Base-by-base conservation (phyloP, 352 stramenopile species). In the Pythium aphanidermatum region DNA sequence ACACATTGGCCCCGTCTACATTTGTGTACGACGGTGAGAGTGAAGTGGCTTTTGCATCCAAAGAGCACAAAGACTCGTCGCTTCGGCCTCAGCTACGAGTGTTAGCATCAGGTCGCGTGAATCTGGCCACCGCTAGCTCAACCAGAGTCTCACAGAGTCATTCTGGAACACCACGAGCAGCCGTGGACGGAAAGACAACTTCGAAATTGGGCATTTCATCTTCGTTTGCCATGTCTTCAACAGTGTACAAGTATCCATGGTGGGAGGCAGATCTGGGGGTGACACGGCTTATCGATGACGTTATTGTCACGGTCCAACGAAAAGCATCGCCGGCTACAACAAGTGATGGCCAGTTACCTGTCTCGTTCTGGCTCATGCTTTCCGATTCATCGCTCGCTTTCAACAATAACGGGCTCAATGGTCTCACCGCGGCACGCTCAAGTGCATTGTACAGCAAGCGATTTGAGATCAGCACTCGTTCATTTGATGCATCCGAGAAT, bases 41-140 rank as follows among this genome's bases (percentile, higher is more conserved):
- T 37, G 71, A 86, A 34, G 60, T 85, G 4, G 41, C 45, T 4
- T 79, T 89, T 12, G 76, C 74, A 14, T 85, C 76, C 20, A 74
- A 51, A 52, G 70, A 86, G n/a, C 27, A 83, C 20, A 43, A 31
- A 4, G 52, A 68, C 16, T 37, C 31, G n/a, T 41, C 50, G 0
- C 44, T 72, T 9, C 67, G 47, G 2, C 76, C 76, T 0, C 57
- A 81, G 27, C 41, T 89, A 0, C 44, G 39, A 19, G 17, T 89
- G 14, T 60, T 59, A 27, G 70, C 65, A 2, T 86, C 76, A 2
- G 76, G 76, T 1, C 59, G 55, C 9, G 55, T 79, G 10, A 89
- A 89, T 36, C 45, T 86, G 11, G 70, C 68, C 14, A 26, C 85
- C 13, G 71, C 63, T 2, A 17, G 42, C 0, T 51, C 38, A 1